phyloP scores from a whole-genome alignment of 2,329 filamentous ascomycete species.

The Pseudocercospora vitis region DNA sequence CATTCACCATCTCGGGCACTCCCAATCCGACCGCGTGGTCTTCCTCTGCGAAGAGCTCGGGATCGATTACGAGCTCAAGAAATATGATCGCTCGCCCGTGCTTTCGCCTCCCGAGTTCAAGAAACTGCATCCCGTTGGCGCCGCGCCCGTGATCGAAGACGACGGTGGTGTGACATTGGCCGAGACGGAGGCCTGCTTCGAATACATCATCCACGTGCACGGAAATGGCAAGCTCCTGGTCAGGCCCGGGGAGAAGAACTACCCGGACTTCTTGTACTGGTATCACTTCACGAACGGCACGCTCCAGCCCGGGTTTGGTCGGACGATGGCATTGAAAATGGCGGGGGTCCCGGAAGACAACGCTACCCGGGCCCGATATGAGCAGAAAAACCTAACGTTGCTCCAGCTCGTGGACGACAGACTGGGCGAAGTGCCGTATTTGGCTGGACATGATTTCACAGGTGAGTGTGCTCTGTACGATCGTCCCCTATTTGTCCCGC shows the following conservation, averaged over 20 bases:
- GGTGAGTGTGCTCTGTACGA: conserved; percentile 5
- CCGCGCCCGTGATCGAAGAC: conserved; percentile 60
- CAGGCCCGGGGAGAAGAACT: conserved; percentile 49
- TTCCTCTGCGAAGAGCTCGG: conserved; percentile 66
- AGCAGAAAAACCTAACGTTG: conserved; percentile 40
- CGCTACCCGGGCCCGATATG: conserved; percentile 34
- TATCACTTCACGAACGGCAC: conserved; percentile 45
- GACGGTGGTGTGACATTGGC: conserved; percentile 51
- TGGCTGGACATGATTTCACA: conserved; percentile 63
- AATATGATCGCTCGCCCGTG: conserved; percentile 49
- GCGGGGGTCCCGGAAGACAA: conserved; percentile 35
- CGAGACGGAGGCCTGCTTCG: conserved; percentile 60
- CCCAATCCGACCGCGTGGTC: conserved; percentile 63
- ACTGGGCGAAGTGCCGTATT: conserved; percentile 51
- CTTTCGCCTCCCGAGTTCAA: conserved; percentile 35
- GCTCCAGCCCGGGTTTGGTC: conserved; percentile 42
- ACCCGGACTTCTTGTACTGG: conserved; percentile 65
- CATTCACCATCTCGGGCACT: conserved; percentile 44
- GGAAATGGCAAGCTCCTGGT: conserved; percentile 53
- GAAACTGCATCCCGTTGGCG: conserved; percentile 48
- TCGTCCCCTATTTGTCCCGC: too few species aligned
- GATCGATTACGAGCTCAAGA: conserved; percentile 54
- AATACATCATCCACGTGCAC: conserved; percentile 61
- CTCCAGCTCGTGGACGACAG: conserved; percentile 53
- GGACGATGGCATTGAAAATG: conserved; percentile 33